Conservation (phyloP, 2,329 filamentous ascomycete genomes). For the Colletotrichum tropicale region DNA sequence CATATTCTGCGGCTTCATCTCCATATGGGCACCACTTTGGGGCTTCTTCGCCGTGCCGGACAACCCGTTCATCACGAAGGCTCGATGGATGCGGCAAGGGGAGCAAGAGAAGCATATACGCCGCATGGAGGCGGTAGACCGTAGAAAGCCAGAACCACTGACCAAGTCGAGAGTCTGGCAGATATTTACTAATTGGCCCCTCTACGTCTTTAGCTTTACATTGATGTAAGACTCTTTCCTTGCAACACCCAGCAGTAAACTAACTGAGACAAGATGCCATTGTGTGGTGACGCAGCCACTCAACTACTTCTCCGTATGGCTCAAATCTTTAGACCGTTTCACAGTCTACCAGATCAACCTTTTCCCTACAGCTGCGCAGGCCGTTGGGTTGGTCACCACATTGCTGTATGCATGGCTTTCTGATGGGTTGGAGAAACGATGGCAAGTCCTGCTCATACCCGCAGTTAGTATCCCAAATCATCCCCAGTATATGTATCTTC, state of each 20-base stretch:
- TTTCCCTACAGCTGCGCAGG: background rate
- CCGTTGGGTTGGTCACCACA: background rate
- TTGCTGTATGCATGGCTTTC: background rate
- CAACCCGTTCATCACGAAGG: background rate
- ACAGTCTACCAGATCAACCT: background rate
- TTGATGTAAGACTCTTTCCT: background rate
- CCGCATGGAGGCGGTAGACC: background rate
- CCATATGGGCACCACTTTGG: background rate
- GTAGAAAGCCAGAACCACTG: background rate
- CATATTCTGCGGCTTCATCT: background rate
- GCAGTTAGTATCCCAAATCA: background rate
- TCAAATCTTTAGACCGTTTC: background rate
- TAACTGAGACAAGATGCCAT: background rate
- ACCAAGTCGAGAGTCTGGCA: background rate
- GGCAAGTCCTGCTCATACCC: background rate
- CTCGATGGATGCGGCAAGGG: background rate
- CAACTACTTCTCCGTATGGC: background rate
- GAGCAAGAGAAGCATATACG: background rate
- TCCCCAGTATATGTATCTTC: background rate
- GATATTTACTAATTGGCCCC: background rate
- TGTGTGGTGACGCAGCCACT: background rate
- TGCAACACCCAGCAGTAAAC: background rate
- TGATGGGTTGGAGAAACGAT: background rate
- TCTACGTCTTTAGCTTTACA: background rate
- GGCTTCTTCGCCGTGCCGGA: background rate